phyloP scores from a whole-genome alignment of 75 land plant genomes.

The Pinus taeda region DNA sequence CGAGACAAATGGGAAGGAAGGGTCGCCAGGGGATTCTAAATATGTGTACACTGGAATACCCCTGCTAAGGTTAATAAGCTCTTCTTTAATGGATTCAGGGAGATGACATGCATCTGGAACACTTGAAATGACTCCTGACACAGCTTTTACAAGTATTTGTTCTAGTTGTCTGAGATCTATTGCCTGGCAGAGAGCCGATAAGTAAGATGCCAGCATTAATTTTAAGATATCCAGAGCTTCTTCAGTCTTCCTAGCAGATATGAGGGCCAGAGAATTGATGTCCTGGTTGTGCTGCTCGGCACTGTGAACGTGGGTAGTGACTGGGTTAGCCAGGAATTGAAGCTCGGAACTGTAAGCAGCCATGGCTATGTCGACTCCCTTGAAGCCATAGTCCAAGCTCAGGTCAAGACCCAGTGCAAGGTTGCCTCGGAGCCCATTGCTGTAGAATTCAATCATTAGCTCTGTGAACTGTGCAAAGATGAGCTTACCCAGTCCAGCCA shows the following conservation, averaged over 20 bases:
- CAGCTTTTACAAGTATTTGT: constrained; percentile 14
- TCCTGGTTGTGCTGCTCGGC: constrained; percentile 65
- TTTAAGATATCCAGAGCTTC: constrained; percentile 57
- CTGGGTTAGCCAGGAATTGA: constrained; percentile 34
- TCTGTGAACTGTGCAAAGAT: constrained; percentile 61
- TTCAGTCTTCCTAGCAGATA: constrained; percentile 48
- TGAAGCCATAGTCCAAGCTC: constrained; percentile 60
- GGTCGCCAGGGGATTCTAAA: constrained; percentile 44
- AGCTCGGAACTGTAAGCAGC: constrained; percentile 62
- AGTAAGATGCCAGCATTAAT: constrained; percentile 46
- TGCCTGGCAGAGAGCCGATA: constrained; percentile 62
- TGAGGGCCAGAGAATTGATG: constrained; percentile 57
- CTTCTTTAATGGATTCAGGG: constrained; percentile 43
- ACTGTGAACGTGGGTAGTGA: constrained; percentile 42
- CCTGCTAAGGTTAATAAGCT: constrained; percentile 37
- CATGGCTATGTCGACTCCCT: constrained; percentile 64
- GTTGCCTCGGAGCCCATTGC: constrained; percentile 57
- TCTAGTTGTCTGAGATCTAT: constrained; percentile 58
- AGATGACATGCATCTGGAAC: constrained; percentile 27
- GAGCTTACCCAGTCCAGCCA: constrained; percentile 48
- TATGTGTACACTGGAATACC: constrained; percentile 34
- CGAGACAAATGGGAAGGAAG: constrained; percentile 33
- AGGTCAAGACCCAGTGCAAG: constrained; percentile 44
- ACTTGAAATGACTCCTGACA: too few species aligned
- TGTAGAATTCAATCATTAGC: constrained; percentile 65